Base-by-base conservation (phyloP, 75 land plant genomes). In the Picea sitchensis region DNA sequence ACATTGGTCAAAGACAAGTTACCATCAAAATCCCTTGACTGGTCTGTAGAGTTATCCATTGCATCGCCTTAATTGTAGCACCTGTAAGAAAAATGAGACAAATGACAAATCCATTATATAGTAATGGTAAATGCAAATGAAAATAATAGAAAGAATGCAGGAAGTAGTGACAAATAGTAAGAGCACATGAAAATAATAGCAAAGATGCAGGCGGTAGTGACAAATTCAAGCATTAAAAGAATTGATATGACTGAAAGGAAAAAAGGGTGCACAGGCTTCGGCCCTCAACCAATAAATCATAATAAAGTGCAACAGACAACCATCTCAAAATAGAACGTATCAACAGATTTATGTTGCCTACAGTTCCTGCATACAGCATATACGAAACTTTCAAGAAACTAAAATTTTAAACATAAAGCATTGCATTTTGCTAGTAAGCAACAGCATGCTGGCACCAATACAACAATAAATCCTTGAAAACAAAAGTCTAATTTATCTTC, bases 71-170 rank as follows among this genome's bases (percentile, higher is more conserved):
- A 20, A 71, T n/a, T 3, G 51, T 69, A 69, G 17, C 73, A 71
- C 74, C 74, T n/a, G 74, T 71, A 71, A 71, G 54, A 38, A 69
- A 69, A 41, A 23, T 44, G n/a, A 71, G 44, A 71, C 54, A 71
- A 71, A 23, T 17, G 23, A 20, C 47, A 44, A 32, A 67, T 15
- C 36, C n/a, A 26, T 32, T n/a, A 34, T 17, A 15, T 38, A 32
- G 36, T 67, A 34, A 67, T 51, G 56, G 56, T 51, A 51, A 51
- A 2, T 9, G 56, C 12, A 51, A 9, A 51, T 51, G 56, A 64
- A 15, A 34, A 67, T 15, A 4, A 36, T 17, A 15, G 54, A 26
- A 44, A 11, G 74, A 20, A 71, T 9, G 8, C 56, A 44, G 56
- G 11, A 8, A 41, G 23, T 47, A 8, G 54, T 44, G 74, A 44